Evolutionary conservation across 306 rosid genomes (phyloP).

Genomic region (Lagenaria siceraria): DNA sequence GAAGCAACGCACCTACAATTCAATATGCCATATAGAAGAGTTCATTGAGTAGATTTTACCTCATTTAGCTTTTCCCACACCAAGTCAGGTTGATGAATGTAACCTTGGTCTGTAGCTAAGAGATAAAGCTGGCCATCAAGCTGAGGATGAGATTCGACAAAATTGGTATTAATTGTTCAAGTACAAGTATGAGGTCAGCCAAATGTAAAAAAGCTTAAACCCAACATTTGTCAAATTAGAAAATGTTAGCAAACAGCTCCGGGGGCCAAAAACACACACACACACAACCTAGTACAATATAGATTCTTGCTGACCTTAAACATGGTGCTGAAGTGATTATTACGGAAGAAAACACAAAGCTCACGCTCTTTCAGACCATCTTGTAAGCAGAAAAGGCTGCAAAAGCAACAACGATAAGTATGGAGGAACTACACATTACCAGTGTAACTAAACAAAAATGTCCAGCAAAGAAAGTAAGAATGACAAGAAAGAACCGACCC

Average conservation of each 20-base stretch:
- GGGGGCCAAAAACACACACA: not conserved
- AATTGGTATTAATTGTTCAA: conserved; percentile 6
- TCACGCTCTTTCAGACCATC: conserved; percentile 91
- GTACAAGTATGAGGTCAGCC: not conserved
- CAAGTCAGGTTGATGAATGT: conserved; percentile 88
- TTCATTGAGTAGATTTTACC: conserved; percentile 26
- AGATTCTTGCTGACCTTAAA: conserved; percentile 66
- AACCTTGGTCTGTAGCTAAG: conserved; percentile 98
- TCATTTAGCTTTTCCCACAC: conserved; percentile 98
- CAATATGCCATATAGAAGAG: not conserved
- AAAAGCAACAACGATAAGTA: conserved; percentile 16
- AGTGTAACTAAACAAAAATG: conserved; percentile 3
- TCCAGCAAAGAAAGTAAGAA: conserved; percentile 7
- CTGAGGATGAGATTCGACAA: conserved; percentile 27
- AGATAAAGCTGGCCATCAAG: conserved; percentile 75
- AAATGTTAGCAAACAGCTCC: conserved; percentile 4
- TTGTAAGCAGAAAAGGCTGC: conserved; percentile 93
- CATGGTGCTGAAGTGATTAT: conserved; percentile 99
- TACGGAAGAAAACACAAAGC: conserved; percentile 91
- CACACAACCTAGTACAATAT: not conserved
- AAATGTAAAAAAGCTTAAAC: conserved; percentile 11
- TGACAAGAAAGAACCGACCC: conserved; percentile 40
- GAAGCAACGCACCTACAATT: too few relatives aligned
- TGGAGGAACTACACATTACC: conserved; percentile 5
- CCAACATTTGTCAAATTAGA: not conserved